Base-by-base conservation (phyloP, 73 alveolate species). In the Tetrahymena elliotti region DNA sequence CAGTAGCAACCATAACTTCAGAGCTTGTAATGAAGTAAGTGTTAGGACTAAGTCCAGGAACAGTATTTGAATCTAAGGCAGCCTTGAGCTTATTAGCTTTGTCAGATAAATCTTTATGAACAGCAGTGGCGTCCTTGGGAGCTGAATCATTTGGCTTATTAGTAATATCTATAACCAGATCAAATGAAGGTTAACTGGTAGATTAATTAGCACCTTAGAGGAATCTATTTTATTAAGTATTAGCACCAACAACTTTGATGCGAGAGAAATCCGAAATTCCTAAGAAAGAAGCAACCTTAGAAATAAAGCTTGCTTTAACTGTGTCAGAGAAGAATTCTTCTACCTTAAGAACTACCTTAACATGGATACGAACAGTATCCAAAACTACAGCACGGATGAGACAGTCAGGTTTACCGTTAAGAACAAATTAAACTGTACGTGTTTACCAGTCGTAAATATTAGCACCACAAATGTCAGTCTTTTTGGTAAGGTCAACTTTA, bases 381-480 rank as follows among this genome's bases (percentile, higher is more conserved):
- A 68, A 31, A 18, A 68, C 88, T 68, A 18, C 24, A 31, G 33
- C 88, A 68, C 88, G 88, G 24, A 68, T 31, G 33, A 68, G 83
- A 84, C 96, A 94, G 31, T 52, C 96, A 31, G 93, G 35, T 84
- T 35, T 34, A 12, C 95, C 96, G 18, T 41, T 94, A 8, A 94
- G 34, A 0, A 94, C 96, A 88, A 94, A 94, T 35, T 94, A 94
- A 33, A 94, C 93, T 5, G 96, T 94, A 84, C 95, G 93, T 40
- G 93, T 94, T 22, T 84, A 94, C 93, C 82, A 94, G 84, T 52
- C 93, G n/a, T 94, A 94, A 52, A 84, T 94, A 88, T 94, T 94
- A 27, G 96, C 96, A 16, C 95, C 96, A 52, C 96, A 94, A 24
- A 84, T 33, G 40, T 94, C 39, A 41, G 95, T 88, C 95, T 47